Base-by-base conservation (phyloP, 352 stramenopile species). In the Phytophthora agathidicida region DNA sequence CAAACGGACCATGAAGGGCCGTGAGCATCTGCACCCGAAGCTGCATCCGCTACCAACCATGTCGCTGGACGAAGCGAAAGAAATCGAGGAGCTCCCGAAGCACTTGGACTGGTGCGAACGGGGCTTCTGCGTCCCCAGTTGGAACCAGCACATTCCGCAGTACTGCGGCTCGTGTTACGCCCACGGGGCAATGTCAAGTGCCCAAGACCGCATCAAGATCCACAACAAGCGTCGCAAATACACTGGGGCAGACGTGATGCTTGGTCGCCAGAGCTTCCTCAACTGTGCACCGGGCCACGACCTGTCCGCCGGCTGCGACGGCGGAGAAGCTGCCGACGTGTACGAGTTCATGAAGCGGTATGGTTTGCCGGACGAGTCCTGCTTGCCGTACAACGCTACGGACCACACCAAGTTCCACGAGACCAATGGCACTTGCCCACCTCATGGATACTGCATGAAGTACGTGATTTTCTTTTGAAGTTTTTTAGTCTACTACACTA, bases 71-170 rank as follows among this genome's bases (percentile, higher is more conserved):
- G 65, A 84, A 36, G 22, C 44, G 16, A 17, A 68, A 16, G 69
- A 83, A 27, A 47, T 89, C 2, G 57, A 75, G 28, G 33, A 58
- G 8, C 64, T 88, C 14, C 83, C 83, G 0, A 58, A 63, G 45
- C 77, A 89, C 31, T 97, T 98, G 56, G 91, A 96, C 64, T 99
- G 96, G 95, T 92, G 84, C 51, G 84, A 94, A 52, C 71, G 65
- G 9, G 81, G 84, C 27, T 89, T 84, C 52, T 91, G 81, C 46
- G 80, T 89, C 36, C 78, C 81, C n/a, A 90, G 81, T 54, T 94
- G 84, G 83, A 91, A 91, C 62, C 82, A 94, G 57, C 84, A 94
- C 48, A 89, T 91, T 22, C 84, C 84, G 24, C 77, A 89, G 56
- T 97, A 95, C 66, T 97, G 89, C 54, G 88, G 88, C 27, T 93